Conservation (phyloP, 2,329 filamentous ascomycete genomes). For the Scolecobasidium constrictum region DNA sequence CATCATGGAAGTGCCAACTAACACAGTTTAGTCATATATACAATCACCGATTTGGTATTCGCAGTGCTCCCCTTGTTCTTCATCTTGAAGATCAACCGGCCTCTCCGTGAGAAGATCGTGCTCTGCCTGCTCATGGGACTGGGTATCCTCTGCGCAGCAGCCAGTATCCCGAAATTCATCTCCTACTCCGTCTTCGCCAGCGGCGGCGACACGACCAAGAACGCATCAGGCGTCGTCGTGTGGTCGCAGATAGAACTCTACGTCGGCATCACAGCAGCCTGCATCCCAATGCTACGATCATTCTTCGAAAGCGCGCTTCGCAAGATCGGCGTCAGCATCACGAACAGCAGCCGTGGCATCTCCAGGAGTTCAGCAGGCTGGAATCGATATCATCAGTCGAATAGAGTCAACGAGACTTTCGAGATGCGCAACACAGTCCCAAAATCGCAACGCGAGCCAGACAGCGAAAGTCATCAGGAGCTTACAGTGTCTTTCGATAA, state of each 20-base stretch:
- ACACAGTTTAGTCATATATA: conserved; percentile 2
- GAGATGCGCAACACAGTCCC: too few relatives aligned
- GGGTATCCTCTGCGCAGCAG: conserved; percentile 5
- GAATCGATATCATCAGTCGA: too few relatives aligned
- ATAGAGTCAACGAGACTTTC: too few relatives aligned
- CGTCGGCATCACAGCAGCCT: conserved; percentile 9
- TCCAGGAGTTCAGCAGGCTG: too few relatives aligned
- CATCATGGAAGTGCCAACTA: too few relatives aligned
- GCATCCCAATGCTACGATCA: conserved; percentile 8
- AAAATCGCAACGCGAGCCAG: too few relatives aligned
- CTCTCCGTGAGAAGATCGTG: conserved; percentile 6
- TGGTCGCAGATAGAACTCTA: conserved; percentile 9
- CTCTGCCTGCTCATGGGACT: conserved; percentile 8
- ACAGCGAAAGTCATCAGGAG: too few relatives aligned
- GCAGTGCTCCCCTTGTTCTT: conserved; percentile 8
- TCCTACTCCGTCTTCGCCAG: not conserved
- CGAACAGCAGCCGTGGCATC: too few relatives aligned
- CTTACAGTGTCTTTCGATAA: too few relatives aligned
- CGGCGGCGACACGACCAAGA: not conserved
- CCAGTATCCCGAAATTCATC: not conserved
- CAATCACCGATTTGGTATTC: conserved; percentile 6
- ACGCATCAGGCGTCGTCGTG: not conserved
- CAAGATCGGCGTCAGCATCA: too few relatives aligned
- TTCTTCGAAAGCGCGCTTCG: conserved; percentile 4
- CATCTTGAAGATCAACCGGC: conserved; percentile 10